Evolutionary conservation across 2,329 filamentous ascomycete genomes (phyloP), one percentile per base, ranked within the genome.

Genomic region (Curvularia sp.): DNA sequence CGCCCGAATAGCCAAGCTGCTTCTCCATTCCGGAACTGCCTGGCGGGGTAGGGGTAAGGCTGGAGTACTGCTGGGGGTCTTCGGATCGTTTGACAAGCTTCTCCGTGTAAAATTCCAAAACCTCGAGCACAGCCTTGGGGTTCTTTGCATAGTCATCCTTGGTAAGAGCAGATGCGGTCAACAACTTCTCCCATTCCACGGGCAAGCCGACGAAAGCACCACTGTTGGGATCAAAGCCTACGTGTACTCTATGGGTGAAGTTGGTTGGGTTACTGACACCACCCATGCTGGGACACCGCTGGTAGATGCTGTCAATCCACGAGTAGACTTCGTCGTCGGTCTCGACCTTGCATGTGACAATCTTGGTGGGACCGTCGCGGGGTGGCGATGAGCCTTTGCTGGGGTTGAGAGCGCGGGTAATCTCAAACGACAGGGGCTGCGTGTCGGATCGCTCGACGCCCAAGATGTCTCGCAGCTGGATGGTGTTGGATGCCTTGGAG

Each of bases 61-160:
- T 88, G 26, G 88, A 80, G 72, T 88, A 93, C 68, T 86, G 84
- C 65, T 86, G 84, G 9, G 89, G 88, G 71, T 92, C 88, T 56
- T 92, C 88, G 50, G 86, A 84, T 62, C 89, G 84, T 80, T 92
- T 92, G 63, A 89, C 89, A 48, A 93, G 77, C 72, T 83, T 89
- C 76, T 93, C 90, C 1, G 90, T 92, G 79, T 93, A 94, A 79
- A 94, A 94, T 75, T 93, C 89, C 18, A 94, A 81, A 44, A 92
- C 91, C 74, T 94, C 91, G 55, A 92, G 88, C 26, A 84, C 82
- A 30, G 81, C 82, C 63, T 83, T 81, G 5, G 95, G 95, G 73
- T 99, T 97, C 74, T 95, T 93, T 79, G 96, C 92, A 79, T 98
- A 98, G 76, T 99, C 95, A 72, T 99, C 95, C 79, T 97, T 97